phyloP scores from a whole-genome alignment of 192 early-diverging fungal species.

The Umbelopsis ramanniana region DNA sequence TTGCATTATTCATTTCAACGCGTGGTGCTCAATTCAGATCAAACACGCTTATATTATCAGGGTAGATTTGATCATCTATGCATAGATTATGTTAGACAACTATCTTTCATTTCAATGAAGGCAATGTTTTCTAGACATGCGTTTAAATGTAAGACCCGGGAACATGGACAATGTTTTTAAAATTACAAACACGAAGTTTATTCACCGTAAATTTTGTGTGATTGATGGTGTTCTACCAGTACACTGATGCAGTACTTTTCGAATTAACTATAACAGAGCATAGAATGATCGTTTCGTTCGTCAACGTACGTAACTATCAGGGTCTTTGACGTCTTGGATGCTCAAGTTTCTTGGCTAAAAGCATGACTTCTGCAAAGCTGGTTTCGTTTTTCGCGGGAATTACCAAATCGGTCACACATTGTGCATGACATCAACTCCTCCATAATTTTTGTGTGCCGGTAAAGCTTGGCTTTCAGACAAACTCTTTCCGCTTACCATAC shows the following conservation, averaged over 20 bases:
- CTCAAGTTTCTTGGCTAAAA: background rate
- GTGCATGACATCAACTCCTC: slow-evolving; percentile 14
- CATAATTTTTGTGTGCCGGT: background rate
- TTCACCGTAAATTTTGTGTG: too few relatives aligned
- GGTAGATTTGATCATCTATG: background rate
- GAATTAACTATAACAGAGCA: too few relatives aligned
- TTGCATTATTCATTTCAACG: background rate
- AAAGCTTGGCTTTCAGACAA: background rate
- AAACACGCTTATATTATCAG: background rate
- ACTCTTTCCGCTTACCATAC: background rate
- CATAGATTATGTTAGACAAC: slow-evolving; percentile 1
- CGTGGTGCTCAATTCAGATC: background rate
- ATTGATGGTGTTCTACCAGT: too few relatives aligned
- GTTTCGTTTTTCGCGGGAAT: background rate
- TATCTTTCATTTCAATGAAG: background rate
- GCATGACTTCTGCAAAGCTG: slow-evolving; percentile 1
- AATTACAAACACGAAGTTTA: background rate
- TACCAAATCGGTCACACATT: background rate
- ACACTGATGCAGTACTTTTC: too few relatives aligned
- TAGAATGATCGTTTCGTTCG: too few relatives aligned
- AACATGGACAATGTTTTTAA: background rate
- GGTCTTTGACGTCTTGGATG: too few relatives aligned
- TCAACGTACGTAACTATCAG: too few relatives aligned
- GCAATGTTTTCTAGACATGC: background rate
- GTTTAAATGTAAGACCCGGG: background rate